Conservation (phyloP, 805 yeast genomes). For the Zygoascus biomembranicola region DNA sequence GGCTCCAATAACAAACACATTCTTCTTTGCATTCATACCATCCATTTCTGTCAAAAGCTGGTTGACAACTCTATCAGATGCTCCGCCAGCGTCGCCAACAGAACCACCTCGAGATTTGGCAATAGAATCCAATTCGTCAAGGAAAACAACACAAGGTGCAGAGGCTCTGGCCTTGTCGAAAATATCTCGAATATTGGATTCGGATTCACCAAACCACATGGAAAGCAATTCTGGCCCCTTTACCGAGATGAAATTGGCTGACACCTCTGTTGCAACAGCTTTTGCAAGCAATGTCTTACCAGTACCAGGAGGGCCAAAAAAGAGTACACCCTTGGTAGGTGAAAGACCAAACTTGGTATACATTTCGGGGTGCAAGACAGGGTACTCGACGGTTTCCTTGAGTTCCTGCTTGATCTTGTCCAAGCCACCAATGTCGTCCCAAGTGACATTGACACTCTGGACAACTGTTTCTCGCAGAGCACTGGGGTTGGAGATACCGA, state of each 20-base stretch:
- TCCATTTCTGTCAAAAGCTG: constrained; percentile 96
- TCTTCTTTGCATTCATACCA: constrained; percentile 99
- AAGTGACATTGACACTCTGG: constrained; percentile 94
- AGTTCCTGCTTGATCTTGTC: constrained; percentile 94
- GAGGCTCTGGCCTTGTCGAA: constrained; percentile 95
- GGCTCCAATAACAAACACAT: constrained; percentile 98
- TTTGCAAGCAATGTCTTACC: constrained; percentile 96
- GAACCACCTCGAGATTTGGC: constrained; percentile 95
- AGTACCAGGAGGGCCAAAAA: constrained; percentile 99
- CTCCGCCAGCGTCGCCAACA: constrained; percentile 44
- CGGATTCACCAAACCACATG: constrained; percentile 98
- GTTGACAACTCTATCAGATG: constrained; percentile 94
- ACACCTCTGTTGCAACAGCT: constrained; percentile 98
- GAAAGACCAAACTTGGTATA: constrained; percentile 96
- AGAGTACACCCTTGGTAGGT: constrained; percentile 96
- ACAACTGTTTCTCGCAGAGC: constrained; percentile 99
- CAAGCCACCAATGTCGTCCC: constrained; percentile 99
- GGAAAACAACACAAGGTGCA: constrained; percentile 97
- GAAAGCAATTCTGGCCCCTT: constrained; percentile 95
- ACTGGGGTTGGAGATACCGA: constrained; percentile 97
- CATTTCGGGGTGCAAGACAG: constrained; percentile 97
- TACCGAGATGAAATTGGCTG: constrained; percentile 95
- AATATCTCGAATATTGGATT: constrained; percentile 90
- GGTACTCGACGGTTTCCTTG: constrained; percentile 98
- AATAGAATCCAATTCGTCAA: constrained; percentile 96